phyloP scores from a whole-genome alignment of 2,329 filamentous ascomycete genomes.

The Fusarium sp. region DNA sequence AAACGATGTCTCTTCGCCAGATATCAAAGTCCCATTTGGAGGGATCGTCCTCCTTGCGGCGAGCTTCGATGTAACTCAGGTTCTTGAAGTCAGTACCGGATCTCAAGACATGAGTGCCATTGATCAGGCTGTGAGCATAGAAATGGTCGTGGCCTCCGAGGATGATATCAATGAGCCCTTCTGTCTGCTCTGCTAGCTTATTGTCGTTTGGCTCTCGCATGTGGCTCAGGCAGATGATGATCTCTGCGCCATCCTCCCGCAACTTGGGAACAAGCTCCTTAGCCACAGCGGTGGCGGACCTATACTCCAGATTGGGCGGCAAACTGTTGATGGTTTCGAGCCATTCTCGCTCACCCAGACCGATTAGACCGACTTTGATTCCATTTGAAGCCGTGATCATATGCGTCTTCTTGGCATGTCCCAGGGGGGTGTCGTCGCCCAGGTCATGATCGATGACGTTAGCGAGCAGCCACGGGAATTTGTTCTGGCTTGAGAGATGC shows the following conservation, averaged over 20 bases:
- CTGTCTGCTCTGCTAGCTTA: conserved; percentile 82
- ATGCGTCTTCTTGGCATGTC: conserved; percentile 79
- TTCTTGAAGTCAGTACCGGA: conserved; percentile 95
- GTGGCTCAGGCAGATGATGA: conserved; percentile 87
- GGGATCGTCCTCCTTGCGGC: conserved; percentile 64
- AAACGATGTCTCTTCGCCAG: conserved; percentile 79
- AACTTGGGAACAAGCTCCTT: conserved; percentile 81
- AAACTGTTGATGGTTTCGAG: conserved; percentile 90
- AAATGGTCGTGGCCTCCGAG: conserved; percentile 93
- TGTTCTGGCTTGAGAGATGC: conserved; percentile 79
- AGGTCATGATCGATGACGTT: conserved; percentile 89
- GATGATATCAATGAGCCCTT: conserved; percentile 85
- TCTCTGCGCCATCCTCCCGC: conserved; percentile 82
- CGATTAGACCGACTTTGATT: conserved; percentile 87
- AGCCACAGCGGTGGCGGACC: conserved; percentile 82
- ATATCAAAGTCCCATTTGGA: conserved; percentile 85
- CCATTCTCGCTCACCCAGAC: conserved; percentile 90
- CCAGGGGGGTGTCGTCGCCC: conserved; percentile 81
- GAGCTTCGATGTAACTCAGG: conserved; percentile 87
- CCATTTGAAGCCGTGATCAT: conserved; percentile 87
- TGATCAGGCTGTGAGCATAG: conserved; percentile 83
- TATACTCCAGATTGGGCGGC: conserved; percentile 86
- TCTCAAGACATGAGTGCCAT: conserved; percentile 86
- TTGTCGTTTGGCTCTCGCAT: conserved; percentile 91
- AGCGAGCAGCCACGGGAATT: conserved; percentile 90